Conservation (phyloP, 1,284 basidiomycete genomes). For the Cronartium quercuum region DNA sequence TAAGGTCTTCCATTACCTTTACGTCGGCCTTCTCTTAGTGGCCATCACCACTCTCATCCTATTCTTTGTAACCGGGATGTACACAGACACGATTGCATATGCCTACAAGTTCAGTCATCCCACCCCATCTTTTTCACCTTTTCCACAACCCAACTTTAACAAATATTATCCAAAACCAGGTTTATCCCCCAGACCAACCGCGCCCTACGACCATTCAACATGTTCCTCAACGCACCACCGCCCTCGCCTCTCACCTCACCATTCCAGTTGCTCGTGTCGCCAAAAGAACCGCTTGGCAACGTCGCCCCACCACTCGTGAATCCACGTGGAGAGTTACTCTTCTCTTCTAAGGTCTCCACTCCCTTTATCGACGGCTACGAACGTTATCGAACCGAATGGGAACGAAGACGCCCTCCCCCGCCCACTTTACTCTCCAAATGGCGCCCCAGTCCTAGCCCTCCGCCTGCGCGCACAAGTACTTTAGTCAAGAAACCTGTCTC, state of each 20-base stretch:
- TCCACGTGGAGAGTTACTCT: slow-evolving; percentile 91
- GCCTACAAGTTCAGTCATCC: slow-evolving; percentile 64
- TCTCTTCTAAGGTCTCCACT: slow-evolving; percentile 77
- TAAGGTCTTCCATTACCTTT: slow-evolving; percentile 29
- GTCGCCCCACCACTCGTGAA: slow-evolving; percentile 53
- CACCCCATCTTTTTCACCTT: background rate
- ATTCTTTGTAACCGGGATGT: slow-evolving; percentile 95
- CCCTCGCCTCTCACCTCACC: slow-evolving; percentile 57
- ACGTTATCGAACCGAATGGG: slow-evolving; percentile 81
- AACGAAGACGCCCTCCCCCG: slow-evolving; percentile 51
- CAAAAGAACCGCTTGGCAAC: background rate
- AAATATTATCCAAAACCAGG: slow-evolving; percentile 37
- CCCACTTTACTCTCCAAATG: no score
- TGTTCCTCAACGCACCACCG: slow-evolving; percentile 88
- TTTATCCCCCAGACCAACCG: slow-evolving; percentile 95
- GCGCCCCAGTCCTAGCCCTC: background rate
- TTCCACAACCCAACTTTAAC: background rate
- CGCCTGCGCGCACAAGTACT: background rate
- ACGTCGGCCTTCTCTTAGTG: slow-evolving; percentile 21
- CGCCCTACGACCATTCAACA: slow-evolving; percentile 83
- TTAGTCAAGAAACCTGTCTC: background rate
- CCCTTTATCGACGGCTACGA: slow-evolving; percentile 86
- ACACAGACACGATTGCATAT: slow-evolving; percentile 90
- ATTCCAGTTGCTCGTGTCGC: background rate
- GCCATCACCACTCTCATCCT: slow-evolving; percentile 70